Base-by-base conservation (phyloP, 208 protist genomes). In the Vickermania ingenoplastis region DNA sequence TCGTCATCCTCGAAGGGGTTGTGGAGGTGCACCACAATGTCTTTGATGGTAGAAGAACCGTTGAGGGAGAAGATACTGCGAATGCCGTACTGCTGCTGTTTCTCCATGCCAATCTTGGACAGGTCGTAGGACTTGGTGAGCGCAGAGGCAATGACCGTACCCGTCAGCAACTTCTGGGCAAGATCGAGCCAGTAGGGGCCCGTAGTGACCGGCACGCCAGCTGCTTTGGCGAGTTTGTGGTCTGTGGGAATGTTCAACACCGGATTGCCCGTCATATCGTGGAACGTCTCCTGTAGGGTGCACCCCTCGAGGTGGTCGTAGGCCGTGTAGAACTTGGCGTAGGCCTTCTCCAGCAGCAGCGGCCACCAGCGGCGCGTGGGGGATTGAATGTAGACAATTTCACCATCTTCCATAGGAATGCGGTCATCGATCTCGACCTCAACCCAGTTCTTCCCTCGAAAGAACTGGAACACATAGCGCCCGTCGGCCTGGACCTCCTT, bases 311-410 rank as follows among this genome's bases (percentile, higher is more conserved):
- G 21, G 45, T 65, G 57, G 2, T 69, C 63, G 50, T 75, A 81
- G 30, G 59, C 23, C 11, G 60, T 71, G 67, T 81, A 81, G 48
- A 81, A 72, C 59, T 81, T 81, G 7, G 75, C 75, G 57, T 81
- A 75, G 4, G 75, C 75, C 71, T 81, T 78, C 65, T 81, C 71
- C 2, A 81, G 67, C 21, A 81, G 53, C 23, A 75, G 53, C 22
- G 75, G 71, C 75, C 75, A 81, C 64, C 61, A 69, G 31, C 63
- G 59, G 27, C 51, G 55, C 13, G 61, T 68, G 25, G 68, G 67
- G 14, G 71, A 71, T 1, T 60, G 70, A n/a, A 59, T 61, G 55
- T 64, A 79, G 22, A 81, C 41, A 23, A 65, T 31, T 22, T 62
- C 62, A 36, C 57, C 66, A 0, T 72, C 71, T 4, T 67, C 67